A percentile compares a stretch with the other conserved stretches of the same genome.
phyloP scores from a whole-genome alignment of 2,329 filamentous ascomycete genomes.

The Aspergillus clavatus region DNA sequence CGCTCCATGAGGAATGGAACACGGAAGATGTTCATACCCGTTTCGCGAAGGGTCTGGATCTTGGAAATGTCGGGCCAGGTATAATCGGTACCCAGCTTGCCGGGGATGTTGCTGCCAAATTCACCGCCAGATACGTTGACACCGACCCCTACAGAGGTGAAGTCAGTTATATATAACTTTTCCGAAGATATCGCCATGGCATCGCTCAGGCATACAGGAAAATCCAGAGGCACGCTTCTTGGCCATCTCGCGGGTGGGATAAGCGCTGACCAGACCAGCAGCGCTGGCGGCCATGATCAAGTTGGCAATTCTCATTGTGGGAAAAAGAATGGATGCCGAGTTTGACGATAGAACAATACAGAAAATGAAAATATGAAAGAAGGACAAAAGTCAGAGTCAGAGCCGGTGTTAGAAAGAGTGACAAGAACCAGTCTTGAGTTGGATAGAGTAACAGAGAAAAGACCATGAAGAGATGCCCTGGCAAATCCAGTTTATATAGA shows the following conservation, averaged over 20 bases:
- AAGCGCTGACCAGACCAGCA: slow-evolving; percentile 24
- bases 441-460: background rate
- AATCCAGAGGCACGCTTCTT: slow-evolving; percentile 27
- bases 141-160: slow-evolving; percentile 35
- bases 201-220: slow-evolving; percentile 16
- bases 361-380: slow-evolving; percentile 15
- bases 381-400: background rate
- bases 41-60: slow-evolving; percentile 47
- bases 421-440: slow-evolving; percentile 22
- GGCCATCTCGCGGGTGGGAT: slow-evolving; percentile 17
- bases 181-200: background rate
- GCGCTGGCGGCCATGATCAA: slow-evolving; percentile 27
- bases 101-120: slow-evolving; percentile 58
- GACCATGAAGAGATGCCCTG: background rate
- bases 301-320: slow-evolving; percentile 28
- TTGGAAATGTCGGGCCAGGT: slow-evolving; percentile 54
- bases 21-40: slow-evolving; percentile 57
- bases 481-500: background rate
- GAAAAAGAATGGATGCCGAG: slow-evolving; percentile 22
- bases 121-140: slow-evolving; percentile 58
- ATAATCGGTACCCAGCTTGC: slow-evolving; percentile 54
- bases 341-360: slow-evolving; percentile 14
- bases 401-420: no score
- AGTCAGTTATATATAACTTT: background rate
- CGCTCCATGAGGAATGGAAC: slow-evolving; percentile 55